These are phyloP conservation scores for Pseudevernia furfuracea DNA, from an alignment of 495 filamentous ascomycete species.

Conservation along the genomic window DNA sequence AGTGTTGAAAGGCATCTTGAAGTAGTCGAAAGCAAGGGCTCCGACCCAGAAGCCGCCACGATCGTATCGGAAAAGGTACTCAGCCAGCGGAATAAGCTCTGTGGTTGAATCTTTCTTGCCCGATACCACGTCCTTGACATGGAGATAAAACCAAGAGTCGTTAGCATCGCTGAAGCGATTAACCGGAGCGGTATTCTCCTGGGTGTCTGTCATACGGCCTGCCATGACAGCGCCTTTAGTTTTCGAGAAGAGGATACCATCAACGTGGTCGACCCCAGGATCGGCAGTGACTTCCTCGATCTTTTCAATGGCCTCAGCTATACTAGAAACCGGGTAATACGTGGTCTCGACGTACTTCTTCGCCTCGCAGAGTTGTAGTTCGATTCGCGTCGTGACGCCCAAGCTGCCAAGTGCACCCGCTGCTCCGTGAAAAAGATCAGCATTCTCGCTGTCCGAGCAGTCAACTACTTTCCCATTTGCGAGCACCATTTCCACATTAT, in stretches of 20 bases:
- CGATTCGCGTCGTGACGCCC: constrained; percentile 47
- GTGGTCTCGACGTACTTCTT: constrained; percentile 43
- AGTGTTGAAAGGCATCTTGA: constrained; percentile 48
- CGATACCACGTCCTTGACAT: constrained; percentile 30
- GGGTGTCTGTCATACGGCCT: constrained; percentile 37
- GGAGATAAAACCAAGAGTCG: constrained; percentile 56
- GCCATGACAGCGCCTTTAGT: constrained; percentile 42
- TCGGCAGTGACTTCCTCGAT: constrained; percentile 30
- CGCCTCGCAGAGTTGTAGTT: constrained; percentile 43
- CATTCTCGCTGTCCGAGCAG: constrained; percentile 32
- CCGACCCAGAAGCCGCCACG: constrained; percentile 55
- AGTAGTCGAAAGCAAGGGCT: constrained; percentile 45
- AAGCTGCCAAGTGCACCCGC: constrained; percentile 46
- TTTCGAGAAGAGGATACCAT: constrained; percentile 44
- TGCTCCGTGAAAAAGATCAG: constrained; percentile 47
- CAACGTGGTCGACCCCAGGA: constrained; percentile 44
- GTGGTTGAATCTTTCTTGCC: constrained; percentile 22
- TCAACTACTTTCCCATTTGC: constrained; percentile 43
- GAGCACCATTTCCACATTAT: constrained; percentile 47
- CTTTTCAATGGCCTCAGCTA: constrained; percentile 36
- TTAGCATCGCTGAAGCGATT: constrained; percentile 40
- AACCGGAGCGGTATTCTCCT: constrained; percentile 13
- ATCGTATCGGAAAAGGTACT: constrained; percentile 59
- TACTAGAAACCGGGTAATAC: constrained; percentile 37
- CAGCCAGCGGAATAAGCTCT: constrained; percentile 47